Evolutionary conservation across 2,329 filamentous ascomycete genomes (phyloP).

Genomic region (Celoporthe dispersa): DNA sequence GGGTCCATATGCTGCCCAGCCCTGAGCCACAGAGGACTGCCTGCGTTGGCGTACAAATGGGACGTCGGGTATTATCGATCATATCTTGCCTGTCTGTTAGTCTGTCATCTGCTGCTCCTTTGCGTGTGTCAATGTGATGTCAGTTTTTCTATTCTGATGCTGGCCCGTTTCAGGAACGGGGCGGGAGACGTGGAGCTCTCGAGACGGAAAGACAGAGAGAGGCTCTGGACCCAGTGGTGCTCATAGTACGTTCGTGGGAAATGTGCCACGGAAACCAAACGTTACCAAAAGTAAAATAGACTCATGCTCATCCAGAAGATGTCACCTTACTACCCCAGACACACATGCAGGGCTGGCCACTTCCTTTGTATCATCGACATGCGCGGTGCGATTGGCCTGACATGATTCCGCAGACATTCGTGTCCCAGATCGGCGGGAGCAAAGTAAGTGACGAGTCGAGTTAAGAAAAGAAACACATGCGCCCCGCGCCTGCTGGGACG

Average conservation of each 20-base stretch:
- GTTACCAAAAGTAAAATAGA: not conserved
- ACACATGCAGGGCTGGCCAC: not conserved
- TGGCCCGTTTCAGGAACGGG: not conserved
- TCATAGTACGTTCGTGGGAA: too few relatives aligned
- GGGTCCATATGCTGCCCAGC: not conserved
- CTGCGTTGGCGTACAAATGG: not conserved
- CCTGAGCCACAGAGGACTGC: not conserved
- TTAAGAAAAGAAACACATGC: not conserved
- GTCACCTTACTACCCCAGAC: not conserved
- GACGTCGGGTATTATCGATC: not conserved
- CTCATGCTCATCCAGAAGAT: not conserved
- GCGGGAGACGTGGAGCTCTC: not conserved
- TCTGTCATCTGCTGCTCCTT: not conserved
- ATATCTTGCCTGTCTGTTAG: not conserved
- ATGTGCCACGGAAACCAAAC: too few relatives aligned
- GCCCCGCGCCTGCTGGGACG: not conserved
- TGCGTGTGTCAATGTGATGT: conserved; percentile 1
- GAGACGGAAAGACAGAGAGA: not conserved
- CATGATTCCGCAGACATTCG: not conserved
- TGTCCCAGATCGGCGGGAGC: not conserved
- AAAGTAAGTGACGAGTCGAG: not conserved
- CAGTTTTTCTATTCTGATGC: not conserved
- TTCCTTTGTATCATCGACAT: not conserved
- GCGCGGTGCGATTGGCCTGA: not conserved
- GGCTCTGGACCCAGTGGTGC: not conserved